These are phyloP conservation scores for Mycena polygramma DNA, from an alignment of 768 basidiomycete genomes.

Conservation along the genomic window DNA sequence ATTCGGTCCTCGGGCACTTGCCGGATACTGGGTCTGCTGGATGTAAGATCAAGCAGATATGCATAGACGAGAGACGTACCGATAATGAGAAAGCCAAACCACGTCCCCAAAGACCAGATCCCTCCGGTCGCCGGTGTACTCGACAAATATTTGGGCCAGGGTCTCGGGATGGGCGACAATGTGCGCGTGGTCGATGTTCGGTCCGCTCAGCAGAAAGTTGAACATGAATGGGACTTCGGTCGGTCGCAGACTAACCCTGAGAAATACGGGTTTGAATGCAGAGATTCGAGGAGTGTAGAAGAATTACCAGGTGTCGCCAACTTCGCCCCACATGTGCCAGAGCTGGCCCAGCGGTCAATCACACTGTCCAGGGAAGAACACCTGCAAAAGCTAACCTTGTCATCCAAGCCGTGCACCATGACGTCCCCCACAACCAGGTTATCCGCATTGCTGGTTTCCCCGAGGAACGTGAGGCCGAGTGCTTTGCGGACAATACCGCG, in stretches of 20 bases:
- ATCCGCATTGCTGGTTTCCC: constrained; percentile 46
- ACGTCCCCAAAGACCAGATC: constrained; percentile 45
- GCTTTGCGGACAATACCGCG: constrained; percentile 45
- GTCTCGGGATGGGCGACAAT: constrained; percentile 38
- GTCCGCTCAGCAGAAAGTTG: constrained; percentile 47
- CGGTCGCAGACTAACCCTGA: constrained; percentile 49
- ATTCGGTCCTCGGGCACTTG: constrained; percentile 1
- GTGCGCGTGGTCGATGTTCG: constrained; percentile 39
- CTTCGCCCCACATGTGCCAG: constrained; percentile 65
- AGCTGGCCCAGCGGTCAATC: constrained; percentile 42
- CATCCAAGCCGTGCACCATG: constrained; percentile 53
- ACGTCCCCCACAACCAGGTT: constrained; percentile 51
- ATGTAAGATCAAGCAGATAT: not conserved
- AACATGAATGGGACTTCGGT: constrained; percentile 48
- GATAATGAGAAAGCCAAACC: constrained; percentile 41
- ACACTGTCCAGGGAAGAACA: not conserved
- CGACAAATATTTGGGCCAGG: constrained; percentile 32
- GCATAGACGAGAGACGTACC: constrained; percentile 22
- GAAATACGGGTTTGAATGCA: constrained; percentile 1
- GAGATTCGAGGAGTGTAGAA: not conserved
- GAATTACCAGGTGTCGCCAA: constrained; percentile 49
- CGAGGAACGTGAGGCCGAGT: constrained; percentile 44
- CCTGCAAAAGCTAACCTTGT: constrained; percentile 48
- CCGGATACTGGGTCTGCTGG: constrained; percentile 56
- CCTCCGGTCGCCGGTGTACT: constrained; percentile 37